Base-by-base conservation (phyloP, 768 basidiomycete species). In the Amanita jacksonii region DNA sequence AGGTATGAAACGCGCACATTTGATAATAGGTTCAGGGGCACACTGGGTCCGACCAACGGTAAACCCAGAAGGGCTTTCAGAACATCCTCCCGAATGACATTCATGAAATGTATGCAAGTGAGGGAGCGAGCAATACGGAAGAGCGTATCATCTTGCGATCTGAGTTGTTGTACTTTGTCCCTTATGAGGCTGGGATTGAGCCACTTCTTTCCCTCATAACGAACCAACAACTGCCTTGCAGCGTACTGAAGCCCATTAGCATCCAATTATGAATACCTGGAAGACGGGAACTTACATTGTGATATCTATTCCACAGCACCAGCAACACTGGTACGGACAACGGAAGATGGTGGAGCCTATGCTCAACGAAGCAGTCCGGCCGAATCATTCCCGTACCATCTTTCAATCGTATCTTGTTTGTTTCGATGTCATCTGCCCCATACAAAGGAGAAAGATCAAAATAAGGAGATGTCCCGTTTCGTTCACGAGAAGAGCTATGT, bases 61-160 rank as follows among this genome's bases (percentile, higher is more conserved):
- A 56, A 34, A 5, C 57, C 57, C 5, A 50, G 27, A 15, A 59
- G 38, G 10, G 49, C 47, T 40, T 54, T 57, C 24, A 59, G 15
- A 19, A 59, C 49, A 24, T 59, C 57, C 35, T 49, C 53, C 18
- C 43, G 30, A n/a, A 59, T 38, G 18, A 56, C 40, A 35, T 59
- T 57, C 44, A 49, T 52, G 48, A 59, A 57, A 16, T 57, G 54
- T 5, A 42, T 47, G 30, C 54, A 57, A 28, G 56, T 59, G 24
- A 59, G 54, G 22, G 41, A 28, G 3, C 53, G 52, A 4, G 57
- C 57, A 10, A 43, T 51, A 15, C 51, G 19, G 46, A 57, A 59
- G 8, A 59, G 55, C 13, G 53, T 51, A 19, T 57, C 43, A 34
- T 58, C 57, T 49, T 58, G 54, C 27, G 7, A 6, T 12, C 7